Evolutionary conservation across 257 asterid species (phyloP), one percentile per base, ranked within the genome.

Genomic region (Galeopsis tetrahit): DNA sequence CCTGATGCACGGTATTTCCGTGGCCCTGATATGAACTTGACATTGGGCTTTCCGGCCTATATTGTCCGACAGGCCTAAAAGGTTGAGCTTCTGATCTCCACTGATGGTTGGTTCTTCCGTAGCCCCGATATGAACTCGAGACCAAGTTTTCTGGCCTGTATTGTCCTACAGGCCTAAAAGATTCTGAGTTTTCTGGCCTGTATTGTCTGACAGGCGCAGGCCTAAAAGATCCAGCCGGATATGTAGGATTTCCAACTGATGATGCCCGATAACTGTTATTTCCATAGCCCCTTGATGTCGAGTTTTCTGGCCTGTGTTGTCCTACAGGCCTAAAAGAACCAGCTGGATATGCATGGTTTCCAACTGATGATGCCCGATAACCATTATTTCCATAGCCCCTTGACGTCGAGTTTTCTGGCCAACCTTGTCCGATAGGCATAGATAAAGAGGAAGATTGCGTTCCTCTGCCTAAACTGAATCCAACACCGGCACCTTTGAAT

Each of bases 391-490:
- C 38, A 32, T 14, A 17, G 46, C 39, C 14, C 10, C 44, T 52
- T 8, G 35, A 2, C 10, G 13, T 44, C 52, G 5, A n/a, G 43
- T 6, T 32, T 10, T 43, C 57, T 63, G 43, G 49, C 31, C 10
- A 17, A 8, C 17, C 5, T 5, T 13, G 28, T 21, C 28, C 28
- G 28, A 21, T 21, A 21, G 28, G 28, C 28, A 21, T 21, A 21
- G 21, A 0, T 10, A 44, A 7, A 21, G 49, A 28, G 17, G 13
- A 9, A 2, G 55, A 4, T 28, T 63, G 6, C 62, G 36, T 61
- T 42, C 79, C 82, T 73, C 76, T 49, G 7, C 75, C 82, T 14
- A 17, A 35, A 14, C 65, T 66, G 61, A 52, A 72, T 31, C 82
- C 78, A 5, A 32, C 21, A 33, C 78, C 72, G 0, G 36, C 35